Base-by-base conservation (phyloP, 1,139 yeast species). In the Spathaspora jeffriesii region DNA sequence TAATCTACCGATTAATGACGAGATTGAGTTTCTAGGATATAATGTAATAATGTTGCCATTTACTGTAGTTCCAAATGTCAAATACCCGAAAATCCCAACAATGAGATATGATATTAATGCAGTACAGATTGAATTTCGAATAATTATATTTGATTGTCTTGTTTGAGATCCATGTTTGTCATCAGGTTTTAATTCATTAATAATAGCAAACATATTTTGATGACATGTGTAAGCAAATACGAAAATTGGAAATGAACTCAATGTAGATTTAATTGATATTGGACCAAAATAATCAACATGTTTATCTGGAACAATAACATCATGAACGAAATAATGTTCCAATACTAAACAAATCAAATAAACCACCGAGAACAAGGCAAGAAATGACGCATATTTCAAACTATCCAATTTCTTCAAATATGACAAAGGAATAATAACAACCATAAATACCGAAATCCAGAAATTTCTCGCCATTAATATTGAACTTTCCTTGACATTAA, bases 201-300 rank as follows among this genome's bases (percentile, higher is more conserved):
- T 81, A 47, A 92, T 88, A 9, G 96, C 85, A 65, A 88, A 92
- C 84, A 93, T 87, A 62, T 86, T 93, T 70, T 93, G 97, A 55
- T 93, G 96, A 52, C 98, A 96, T 0, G 98, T 92, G 65, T 83
- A 95, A 3, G 98, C 98, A 70, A 95, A 90, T 15, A 93, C 88
- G 49, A 93, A 82, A 54, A 93, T 87, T n/a, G 97, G 96, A 59
- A 93, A 82, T 5, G 96, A 70, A 25, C 68, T 55, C 47, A 75
- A 59, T 6, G 79, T 73, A 20, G 63, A 59, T 45, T 62, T 64
- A 53, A 67, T 50, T 14, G 76, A 70, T 20, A 68, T 56, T 0
- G 79, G 79, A 5, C 79, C 79, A 31, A 65, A 40, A 58, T 64
- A 61, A 43, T 64, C 67, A 22, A 71, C 52, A 9, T 57, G 53